Base-by-base conservation (phyloP, 768 basidiomycete species). In the Psilocybe sp. region DNA sequence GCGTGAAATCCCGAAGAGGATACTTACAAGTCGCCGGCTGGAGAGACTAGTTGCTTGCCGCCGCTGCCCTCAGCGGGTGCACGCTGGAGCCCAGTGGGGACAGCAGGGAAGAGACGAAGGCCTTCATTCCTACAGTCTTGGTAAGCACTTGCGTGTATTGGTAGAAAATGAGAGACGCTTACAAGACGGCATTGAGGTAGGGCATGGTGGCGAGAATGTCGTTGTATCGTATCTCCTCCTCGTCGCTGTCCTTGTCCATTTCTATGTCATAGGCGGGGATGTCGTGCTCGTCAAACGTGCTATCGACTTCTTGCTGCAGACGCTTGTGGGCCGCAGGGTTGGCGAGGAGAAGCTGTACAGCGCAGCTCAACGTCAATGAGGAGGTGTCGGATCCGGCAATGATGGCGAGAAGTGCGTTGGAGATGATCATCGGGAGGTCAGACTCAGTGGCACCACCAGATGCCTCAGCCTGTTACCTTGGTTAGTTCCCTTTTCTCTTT, bases 21-120 rank as follows among this genome's bases (percentile, higher is more conserved):
- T 34, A 47, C 60, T 49, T 50, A 64, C 69, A 59, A 65, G 52
- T 55, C 54, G 32, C 64, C 23, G 7, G 23, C 7, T 28, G 23
- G 23, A 28, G 23, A 28, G 23, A 28, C 68, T 32, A 68, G 47
- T 14, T 54, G 33, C 32, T 67, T 56, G 10, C 68, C 68, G 14
- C 65, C 63, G 40, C 64, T 63, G 14, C 65, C 66, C 12, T 50
- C 55, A 2, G 56, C 56, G 6, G 69, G 67, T 8, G 68, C 63
- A 11, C 72, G 68, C 19, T 68, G 63, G 15, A 67, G 61, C 14
- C 65, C 61, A 36, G 66, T 69, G n/a, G 64, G 63, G 3, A 74
- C 59, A 13, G 71, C 65, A 1, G 73, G 73, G 37, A 66, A 59
- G 8, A 75, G 54, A 7, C 72, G 69, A 11, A 74, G 60, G 9